phyloP scores from a whole-genome alignment of 805 yeast genomes.

The Zygoascus tannicola region DNA sequence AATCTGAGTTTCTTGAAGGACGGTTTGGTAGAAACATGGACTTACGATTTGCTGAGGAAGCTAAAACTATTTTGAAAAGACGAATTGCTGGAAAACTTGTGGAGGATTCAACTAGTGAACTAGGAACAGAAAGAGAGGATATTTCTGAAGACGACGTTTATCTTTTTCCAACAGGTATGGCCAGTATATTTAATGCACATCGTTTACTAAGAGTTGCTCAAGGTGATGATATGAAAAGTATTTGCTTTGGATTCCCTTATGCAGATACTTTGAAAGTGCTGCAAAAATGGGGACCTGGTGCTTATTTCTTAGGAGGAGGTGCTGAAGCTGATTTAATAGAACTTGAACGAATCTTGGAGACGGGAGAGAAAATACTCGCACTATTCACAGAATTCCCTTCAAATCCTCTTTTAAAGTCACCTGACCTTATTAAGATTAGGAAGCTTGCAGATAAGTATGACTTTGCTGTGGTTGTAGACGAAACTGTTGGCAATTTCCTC shows the following conservation, averaged over 20 bases:
- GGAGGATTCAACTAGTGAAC: slow-evolving; percentile 29
- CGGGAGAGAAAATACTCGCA: slow-evolving; percentile 61
- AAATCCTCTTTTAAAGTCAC: slow-evolving; percentile 83
- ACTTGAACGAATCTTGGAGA: slow-evolving; percentile 49
- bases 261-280: slow-evolving; percentile 84
- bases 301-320: slow-evolving; percentile 75
- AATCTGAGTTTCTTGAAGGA: slow-evolving; percentile 66
- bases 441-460: slow-evolving; percentile 56
- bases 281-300: slow-evolving; percentile 87
- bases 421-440: slow-evolving; percentile 59
- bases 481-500: slow-evolving; percentile 85
- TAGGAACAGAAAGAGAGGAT: slow-evolving; percentile 18
- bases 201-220: slow-evolving; percentile 25
- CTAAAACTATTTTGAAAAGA: slow-evolving; percentile 62
- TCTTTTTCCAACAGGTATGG: slow-evolving; percentile 87
- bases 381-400: slow-evolving; percentile 92
- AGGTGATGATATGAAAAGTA: slow-evolving; percentile 44
- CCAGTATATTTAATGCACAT: slow-evolving; percentile 79
- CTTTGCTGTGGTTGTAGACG: slow-evolving; percentile 83
- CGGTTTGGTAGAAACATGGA: slow-evolving; percentile 86
- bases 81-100: slow-evolving; percentile 64
- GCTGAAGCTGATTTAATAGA: slow-evolving; percentile 56
- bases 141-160: slow-evolving; percentile 54
- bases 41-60: slow-evolving; percentile 61
- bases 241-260: slow-evolving; percentile 94